phyloP scores from a whole-genome alignment of 2,329 filamentous ascomycete genomes.

The Xylaria sp. region DNA sequence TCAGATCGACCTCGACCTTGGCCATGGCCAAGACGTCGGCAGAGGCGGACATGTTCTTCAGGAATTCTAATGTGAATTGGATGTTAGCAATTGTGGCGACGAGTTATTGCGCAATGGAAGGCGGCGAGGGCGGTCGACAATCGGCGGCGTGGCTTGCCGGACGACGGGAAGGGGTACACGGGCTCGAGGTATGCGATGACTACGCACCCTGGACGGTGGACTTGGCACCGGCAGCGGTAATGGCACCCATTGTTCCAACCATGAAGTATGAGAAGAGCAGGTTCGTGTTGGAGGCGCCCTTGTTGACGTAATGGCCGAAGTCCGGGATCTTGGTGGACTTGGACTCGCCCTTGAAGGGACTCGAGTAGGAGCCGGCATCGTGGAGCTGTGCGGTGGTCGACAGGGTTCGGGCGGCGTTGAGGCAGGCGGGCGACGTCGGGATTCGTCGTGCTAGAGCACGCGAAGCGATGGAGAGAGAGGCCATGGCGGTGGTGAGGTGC shows the following conservation, averaged over 20 bases:
- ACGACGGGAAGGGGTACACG: not conserved
- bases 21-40: constrained; percentile 98
- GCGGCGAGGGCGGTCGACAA: not conserved
- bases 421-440: constrained; percentile 48
- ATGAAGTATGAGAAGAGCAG: constrained; percentile 97
- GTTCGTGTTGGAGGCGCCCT: constrained; percentile 71
- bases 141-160: not conserved
- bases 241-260: constrained; percentile 92
- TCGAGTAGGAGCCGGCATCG: constrained; percentile 58
- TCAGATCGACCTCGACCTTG: constrained; percentile 97
- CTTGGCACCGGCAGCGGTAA: constrained; percentile 94
- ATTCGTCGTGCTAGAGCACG: constrained; percentile 70
- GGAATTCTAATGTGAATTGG: constrained; percentile 73
- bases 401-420: constrained; percentile 56
- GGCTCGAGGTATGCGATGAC: not conserved
- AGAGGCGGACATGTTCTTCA: constrained; percentile 99
- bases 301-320: constrained; percentile 86
- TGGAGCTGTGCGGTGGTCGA: constrained; percentile 59
- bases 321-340: constrained; percentile 77
- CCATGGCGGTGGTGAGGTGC: constrained; percentile 57
- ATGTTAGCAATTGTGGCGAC: constrained; percentile 29
- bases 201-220: constrained; percentile 93
- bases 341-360: constrained; percentile 66
- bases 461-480: constrained; percentile 71
- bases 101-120: not conserved